phyloP scores from a whole-genome alignment of 1,139 yeast genomes.

The Pichia sp. region DNA sequence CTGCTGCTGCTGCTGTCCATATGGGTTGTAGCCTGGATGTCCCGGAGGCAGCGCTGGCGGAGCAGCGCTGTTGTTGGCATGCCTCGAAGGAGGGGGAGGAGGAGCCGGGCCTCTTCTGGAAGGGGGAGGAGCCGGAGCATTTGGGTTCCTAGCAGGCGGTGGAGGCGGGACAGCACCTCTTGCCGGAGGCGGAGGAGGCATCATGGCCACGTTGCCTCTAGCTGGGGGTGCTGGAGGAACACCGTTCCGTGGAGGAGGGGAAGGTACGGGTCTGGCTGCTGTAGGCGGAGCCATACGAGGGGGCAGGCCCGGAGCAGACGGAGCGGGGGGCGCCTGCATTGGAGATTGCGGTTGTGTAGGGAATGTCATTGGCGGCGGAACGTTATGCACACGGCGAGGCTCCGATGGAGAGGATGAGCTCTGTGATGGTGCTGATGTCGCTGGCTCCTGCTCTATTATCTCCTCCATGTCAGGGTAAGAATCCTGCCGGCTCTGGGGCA shows the following conservation, averaged over 20 bases:
- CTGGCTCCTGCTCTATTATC: background rate
- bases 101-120: constrained; percentile 21
- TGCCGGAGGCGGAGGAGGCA: constrained; percentile 16
- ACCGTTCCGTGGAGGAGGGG: constrained; percentile 6
- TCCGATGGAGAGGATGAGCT: background rate
- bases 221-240: constrained; percentile 20
- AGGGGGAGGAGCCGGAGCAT: constrained; percentile 30
- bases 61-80: background rate
- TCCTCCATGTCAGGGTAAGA: constrained; percentile 7
- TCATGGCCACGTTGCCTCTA: constrained; percentile 6
- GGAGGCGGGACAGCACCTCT: constrained; percentile 5
- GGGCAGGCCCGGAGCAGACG: constrained; percentile 16
- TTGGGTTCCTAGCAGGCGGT: constrained; percentile 31
- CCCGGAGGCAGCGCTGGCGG: constrained; percentile 9
- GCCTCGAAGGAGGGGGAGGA: constrained; percentile 28
- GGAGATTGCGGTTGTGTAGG: constrained; percentile 11
- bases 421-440: too few species aligned
- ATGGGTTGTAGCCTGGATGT: constrained; percentile 28
- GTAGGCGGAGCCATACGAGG: background rate
- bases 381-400: constrained; percentile 21
- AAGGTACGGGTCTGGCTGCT: constrained; percentile 7
- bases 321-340: background rate
- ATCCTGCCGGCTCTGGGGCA: constrained; percentile 14
- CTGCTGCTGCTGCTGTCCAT: constrained; percentile 23
- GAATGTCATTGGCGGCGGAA: constrained; percentile 35